Conservation (phyloP, 495 filamentous ascomycete genomes). For the Pyrenula massariospora region DNA sequence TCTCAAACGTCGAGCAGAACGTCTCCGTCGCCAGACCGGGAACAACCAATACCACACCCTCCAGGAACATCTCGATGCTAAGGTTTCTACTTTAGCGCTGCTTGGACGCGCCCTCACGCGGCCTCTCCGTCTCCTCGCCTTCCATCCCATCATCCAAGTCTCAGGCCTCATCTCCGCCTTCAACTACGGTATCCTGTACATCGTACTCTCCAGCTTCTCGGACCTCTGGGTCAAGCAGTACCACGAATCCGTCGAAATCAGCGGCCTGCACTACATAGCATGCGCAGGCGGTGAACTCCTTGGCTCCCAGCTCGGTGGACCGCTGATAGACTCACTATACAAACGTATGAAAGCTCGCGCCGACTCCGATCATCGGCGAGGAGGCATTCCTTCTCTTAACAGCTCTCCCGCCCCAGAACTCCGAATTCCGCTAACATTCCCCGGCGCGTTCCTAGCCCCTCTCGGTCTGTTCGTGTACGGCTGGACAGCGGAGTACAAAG, state of each 20-base stretch:
- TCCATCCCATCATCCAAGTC: conserved; percentile 40
- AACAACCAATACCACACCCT: conserved; percentile 34
- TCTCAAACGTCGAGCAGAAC: conserved; percentile 36
- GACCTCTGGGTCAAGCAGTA: conserved; percentile 37
- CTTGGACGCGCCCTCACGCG: conserved; percentile 19
- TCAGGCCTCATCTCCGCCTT: conserved; percentile 48
- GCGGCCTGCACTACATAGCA: conserved; percentile 26
- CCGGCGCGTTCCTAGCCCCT: conserved; percentile 42
- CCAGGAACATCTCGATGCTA: conserved; percentile 16
- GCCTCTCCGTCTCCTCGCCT: conserved; percentile 34
- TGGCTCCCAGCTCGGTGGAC: conserved; percentile 17
- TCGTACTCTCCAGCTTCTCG: conserved; percentile 49
- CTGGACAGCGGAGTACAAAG: conserved; percentile 40
- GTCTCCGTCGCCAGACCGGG: conserved; percentile 43
- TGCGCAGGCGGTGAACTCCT: conserved; percentile 19
- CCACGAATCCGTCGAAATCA: conserved; percentile 26
- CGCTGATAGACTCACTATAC: conserved; percentile 31
- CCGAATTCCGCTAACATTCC: conserved; percentile 51
- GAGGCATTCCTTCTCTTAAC: too few species aligned
- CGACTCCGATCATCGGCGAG: too few species aligned
- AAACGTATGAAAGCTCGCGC: conserved; percentile 29
- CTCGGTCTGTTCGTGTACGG: conserved; percentile 52
- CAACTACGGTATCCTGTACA: conserved; percentile 55
- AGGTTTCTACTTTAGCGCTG: neutral
- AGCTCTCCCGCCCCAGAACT: conserved; percentile 38